These are phyloP conservation scores for Trypanosoma scelopori DNA, from an alignment of 208 protist species.

Conservation along the genomic window DNA sequence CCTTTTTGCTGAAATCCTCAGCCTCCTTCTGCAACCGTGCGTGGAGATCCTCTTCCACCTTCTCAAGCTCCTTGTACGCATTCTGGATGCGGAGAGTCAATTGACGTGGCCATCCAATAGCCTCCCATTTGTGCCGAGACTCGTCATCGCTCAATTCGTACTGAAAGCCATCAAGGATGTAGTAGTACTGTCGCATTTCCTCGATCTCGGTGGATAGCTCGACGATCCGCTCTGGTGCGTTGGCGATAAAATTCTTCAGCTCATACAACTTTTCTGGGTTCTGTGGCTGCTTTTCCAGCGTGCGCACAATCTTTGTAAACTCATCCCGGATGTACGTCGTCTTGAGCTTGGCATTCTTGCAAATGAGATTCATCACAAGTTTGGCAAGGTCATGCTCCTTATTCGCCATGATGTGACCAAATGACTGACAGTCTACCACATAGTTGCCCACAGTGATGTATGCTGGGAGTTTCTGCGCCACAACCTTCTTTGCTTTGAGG, in stretches of 20 bases:
- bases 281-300: conserved; percentile 82
- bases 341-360: conserved; percentile 74
- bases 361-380: conserved; percentile 92
- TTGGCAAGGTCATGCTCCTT: conserved; percentile 93
- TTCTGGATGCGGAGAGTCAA: conserved; percentile 73
- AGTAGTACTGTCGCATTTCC: conserved; percentile 91
- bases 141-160: conserved; percentile 93
- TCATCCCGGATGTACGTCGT: conserved; percentile 70
- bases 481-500: conserved; percentile 82
- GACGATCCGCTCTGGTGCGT: conserved; percentile 70
- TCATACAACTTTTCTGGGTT: conserved; percentile 91
- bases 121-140: conserved; percentile 92
- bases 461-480: conserved; percentile 89
- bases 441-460: conserved; percentile 94
- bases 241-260: conserved; percentile 88
- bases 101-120: conserved; percentile 92
- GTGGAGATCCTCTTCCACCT: conserved; percentile 91
- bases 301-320: conserved; percentile 86
- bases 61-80: conserved; percentile 88
- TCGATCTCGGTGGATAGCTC: conserved; percentile 83
- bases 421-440: conserved; percentile 93
- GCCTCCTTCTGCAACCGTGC: conserved; percentile 89
- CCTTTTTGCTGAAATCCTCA: conserved; percentile 93
- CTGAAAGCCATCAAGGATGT: conserved; percentile 93
- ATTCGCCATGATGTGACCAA: conserved; percentile 91